A percentile compares a stretch with the other conserved stretches of the same genome.
Evolutionary conservation across 768 basidiomycete species (phyloP).

Genomic region (Boletus sensibilis): DNA sequence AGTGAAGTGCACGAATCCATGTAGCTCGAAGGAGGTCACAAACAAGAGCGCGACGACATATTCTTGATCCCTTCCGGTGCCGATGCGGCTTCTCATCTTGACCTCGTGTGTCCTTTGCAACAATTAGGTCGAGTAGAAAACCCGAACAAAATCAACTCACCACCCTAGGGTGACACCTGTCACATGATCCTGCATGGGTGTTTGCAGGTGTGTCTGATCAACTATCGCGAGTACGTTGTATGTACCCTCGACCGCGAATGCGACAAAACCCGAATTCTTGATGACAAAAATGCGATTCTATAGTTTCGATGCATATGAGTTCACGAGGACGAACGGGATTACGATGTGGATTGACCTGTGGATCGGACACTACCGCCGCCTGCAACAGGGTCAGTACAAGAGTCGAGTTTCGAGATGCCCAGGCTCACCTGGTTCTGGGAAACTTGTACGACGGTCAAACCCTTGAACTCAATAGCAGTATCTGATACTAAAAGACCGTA

Average conservation of each 20-base stretch:
- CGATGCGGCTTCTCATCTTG: slow-evolving; percentile 64
- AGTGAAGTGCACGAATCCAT: not conserved
- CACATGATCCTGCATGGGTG: slow-evolving; percentile 55
- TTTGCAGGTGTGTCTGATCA: slow-evolving; percentile 77
- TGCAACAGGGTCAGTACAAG: slow-evolving; percentile 7
- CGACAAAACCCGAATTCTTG: slow-evolving; percentile 76
- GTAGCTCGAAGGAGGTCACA: slow-evolving; percentile 5
- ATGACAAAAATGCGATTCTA: slow-evolving; percentile 77
- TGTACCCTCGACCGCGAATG: slow-evolving; percentile 75
- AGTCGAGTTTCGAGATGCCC: not conserved
- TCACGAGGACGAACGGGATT: not conserved
- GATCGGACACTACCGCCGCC: slow-evolving; percentile 75
- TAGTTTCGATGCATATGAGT: not conserved
- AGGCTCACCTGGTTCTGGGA: slow-evolving; percentile 68
- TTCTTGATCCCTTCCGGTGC: slow-evolving; percentile 46
- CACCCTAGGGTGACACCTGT: slow-evolving; percentile 65
- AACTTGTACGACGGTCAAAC: slow-evolving; percentile 82
- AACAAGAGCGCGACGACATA: slow-evolving; percentile 82
- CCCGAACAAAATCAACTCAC: slow-evolving; percentile 20
- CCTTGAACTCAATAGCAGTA: slow-evolving; percentile 77
- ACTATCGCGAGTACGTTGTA: slow-evolving; percentile 77
- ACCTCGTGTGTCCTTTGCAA: slow-evolving; percentile 62
- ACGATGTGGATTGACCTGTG: slow-evolving; percentile 38
- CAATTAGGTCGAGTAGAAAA: slow-evolving; percentile 1
- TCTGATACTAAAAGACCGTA: slow-evolving; percentile 58